phyloP scores from a whole-genome alignment of 2,329 filamentous ascomycete species.

The Epichloe baconii region DNA sequence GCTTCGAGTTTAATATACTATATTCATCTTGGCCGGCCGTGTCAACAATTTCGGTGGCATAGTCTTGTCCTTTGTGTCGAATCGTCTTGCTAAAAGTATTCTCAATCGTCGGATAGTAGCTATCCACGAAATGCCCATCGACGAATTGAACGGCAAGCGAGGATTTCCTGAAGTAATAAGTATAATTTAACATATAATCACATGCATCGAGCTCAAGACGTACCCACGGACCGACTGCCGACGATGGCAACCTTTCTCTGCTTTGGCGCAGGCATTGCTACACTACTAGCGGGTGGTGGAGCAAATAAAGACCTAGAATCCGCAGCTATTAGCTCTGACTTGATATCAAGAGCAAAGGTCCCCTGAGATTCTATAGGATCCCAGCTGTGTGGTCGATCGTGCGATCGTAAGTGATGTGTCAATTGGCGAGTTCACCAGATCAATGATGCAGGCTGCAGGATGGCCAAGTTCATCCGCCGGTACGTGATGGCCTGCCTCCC shows the following conservation, averaged over 20 bases:
- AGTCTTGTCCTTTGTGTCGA: slow-evolving; percentile 85
- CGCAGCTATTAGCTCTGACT: neutral
- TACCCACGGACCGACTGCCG: slow-evolving; percentile 75
- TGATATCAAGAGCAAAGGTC: neutral
- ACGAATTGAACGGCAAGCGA: slow-evolving; percentile 95
- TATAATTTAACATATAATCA: neutral
- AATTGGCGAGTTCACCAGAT: neutral
- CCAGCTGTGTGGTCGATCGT: neutral
- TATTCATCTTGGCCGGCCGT: slow-evolving; percentile 99
- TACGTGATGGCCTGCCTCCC: neutral
- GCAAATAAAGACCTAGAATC: neutral
- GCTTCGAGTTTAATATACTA: slow-evolving; percentile 94
- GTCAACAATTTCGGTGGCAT: slow-evolving; percentile 92
- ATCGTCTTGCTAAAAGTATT: slow-evolving; percentile 98
- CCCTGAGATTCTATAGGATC: neutral
- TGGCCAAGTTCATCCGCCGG: neutral
- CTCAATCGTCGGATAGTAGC: slow-evolving; percentile 97
- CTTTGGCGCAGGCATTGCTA: slow-evolving; percentile 56
- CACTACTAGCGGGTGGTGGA: neutral
- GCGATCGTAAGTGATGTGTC: neutral
- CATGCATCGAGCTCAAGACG: slow-evolving; percentile 11
- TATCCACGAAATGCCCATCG: slow-evolving; percentile 96
- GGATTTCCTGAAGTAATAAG: slow-evolving; percentile 61
- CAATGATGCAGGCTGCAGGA: neutral
- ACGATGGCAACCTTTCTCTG: slow-evolving; percentile 94